phyloP scores from a whole-genome alignment of 2,329 filamentous ascomycete genomes.

The Lachnellula hyalina region DNA sequence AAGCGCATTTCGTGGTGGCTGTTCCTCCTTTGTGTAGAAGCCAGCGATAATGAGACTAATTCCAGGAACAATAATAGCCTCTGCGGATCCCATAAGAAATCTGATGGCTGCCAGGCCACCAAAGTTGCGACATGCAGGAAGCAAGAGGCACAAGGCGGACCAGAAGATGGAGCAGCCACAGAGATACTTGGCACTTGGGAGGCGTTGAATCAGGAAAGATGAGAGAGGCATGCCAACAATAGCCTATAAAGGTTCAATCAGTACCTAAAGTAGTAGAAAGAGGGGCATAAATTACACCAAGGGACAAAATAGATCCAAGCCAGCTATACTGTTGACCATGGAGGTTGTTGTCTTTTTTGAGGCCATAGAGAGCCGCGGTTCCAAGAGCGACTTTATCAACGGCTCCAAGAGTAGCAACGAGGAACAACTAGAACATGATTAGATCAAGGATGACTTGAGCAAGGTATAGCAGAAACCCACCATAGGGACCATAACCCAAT shows the following conservation, averaged over 20 bases:
- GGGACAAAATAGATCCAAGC: conserved; percentile 48
- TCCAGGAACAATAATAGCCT: conserved; percentile 28
- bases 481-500: conserved; percentile 11
- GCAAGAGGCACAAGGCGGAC: conserved; percentile 28
- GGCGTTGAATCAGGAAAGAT: conserved; percentile 39
- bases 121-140: neutral
- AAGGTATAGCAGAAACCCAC: conserved; percentile 40
- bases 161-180: conserved; percentile 31
- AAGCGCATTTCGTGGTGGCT: conserved; percentile 45
- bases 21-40: conserved; percentile 40
- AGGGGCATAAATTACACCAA: conserved; percentile 29
- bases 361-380: conserved; percentile 53
- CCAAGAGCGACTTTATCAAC: conserved; percentile 40
- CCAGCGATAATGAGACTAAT: conserved; percentile 34
- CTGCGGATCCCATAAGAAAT: conserved; percentile 25
- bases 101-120: conserved; percentile 12
- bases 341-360: conserved; percentile 46
- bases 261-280: too few relatives aligned
- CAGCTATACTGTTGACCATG: conserved; percentile 47
- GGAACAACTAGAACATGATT: conserved; percentile 16
- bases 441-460: too few relatives aligned
- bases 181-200: conserved; percentile 44
- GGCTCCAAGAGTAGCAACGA: conserved; percentile 29
- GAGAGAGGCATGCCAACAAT: conserved; percentile 39
- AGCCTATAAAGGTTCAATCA: conserved; percentile 18